A percentile compares a stretch with the other conserved stretches of the same genome.
These are phyloP conservation scores for Paramecium caudatum DNA, from an alignment of 73 alveolate species.

Conservation along the genomic window DNA sequence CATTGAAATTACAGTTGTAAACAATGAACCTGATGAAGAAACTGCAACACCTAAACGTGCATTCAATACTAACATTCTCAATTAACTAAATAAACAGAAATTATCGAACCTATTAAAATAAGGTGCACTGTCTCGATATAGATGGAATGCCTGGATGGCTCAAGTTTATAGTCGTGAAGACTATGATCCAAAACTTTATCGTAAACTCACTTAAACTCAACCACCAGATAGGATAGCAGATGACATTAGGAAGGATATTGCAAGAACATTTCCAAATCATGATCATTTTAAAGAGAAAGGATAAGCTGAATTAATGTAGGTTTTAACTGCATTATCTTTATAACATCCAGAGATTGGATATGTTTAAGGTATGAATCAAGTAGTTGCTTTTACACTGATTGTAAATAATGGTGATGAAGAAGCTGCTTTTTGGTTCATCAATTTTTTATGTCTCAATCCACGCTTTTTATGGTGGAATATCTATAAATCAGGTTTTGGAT, in stretches of 20 bases:
- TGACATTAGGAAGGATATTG: background rate
- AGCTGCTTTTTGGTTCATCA: slow-evolving; percentile 54
- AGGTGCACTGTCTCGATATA: background rate
- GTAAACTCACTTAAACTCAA: background rate
- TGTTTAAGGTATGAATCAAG: slow-evolving; percentile 46
- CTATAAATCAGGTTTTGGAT: slow-evolving; percentile 1
- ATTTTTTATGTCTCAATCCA: background rate
- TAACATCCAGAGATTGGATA: slow-evolving; percentile 45
- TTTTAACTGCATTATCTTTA: slow-evolving; percentile 24
- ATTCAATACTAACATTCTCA: background rate
- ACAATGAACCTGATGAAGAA: too few relatives aligned
- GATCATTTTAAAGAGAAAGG: slow-evolving; percentile 28
- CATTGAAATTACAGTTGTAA: too few relatives aligned
- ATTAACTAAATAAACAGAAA: background rate
- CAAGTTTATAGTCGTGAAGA: background rate
- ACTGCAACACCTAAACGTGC: too few relatives aligned
- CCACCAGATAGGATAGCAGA: background rate
- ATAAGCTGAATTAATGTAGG: background rate
- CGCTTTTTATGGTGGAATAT: background rate
- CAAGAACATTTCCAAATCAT: slow-evolving; percentile 36
- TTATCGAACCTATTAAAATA: background rate
- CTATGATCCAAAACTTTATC: slow-evolving; percentile 4
- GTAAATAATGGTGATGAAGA: slow-evolving; percentile 49
- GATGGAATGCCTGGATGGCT: slow-evolving; percentile 69
- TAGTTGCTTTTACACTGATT: slow-evolving; percentile 33